Percentiles rank a stretch among this genome's conserved stretches.
phyloP scores from a whole-genome alignment of 306 rosid species.

The Rubus parviflorus region DNA sequence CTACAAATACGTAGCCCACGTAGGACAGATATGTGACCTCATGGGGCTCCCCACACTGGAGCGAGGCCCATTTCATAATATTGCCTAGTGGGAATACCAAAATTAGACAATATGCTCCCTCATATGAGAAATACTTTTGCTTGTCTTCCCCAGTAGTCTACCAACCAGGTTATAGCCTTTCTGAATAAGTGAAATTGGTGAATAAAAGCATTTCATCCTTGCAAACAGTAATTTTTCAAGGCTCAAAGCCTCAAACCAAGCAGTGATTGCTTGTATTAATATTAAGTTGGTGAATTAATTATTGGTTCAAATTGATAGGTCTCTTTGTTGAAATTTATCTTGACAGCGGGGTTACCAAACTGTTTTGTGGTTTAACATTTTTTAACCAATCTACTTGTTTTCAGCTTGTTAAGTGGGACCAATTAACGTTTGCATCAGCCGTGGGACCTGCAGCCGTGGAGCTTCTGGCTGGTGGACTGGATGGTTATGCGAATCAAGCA shows the following conservation, averaged over 20 bases:
- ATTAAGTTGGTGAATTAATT: not conserved
- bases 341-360: not conserved
- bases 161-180: not conserved
- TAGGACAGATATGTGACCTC: not conserved
- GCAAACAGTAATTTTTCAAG: not conserved
- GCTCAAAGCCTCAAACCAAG: not conserved
- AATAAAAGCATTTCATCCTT: not conserved
- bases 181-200: not conserved
- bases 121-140: not conserved
- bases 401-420: constrained; percentile 90
- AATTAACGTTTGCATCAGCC: constrained; percentile 61
- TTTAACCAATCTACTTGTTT: constrained; percentile 26
- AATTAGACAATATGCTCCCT: not conserved
- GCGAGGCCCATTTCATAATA: not conserved
- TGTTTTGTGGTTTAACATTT: not conserved
- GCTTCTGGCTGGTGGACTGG: constrained; percentile 79
- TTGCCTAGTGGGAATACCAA: not conserved
- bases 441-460: constrained; percentile 89
- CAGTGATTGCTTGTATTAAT: not conserved
- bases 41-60: not conserved
- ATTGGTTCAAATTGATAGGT: not conserved
- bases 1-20: not conserved
- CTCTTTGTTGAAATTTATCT: not conserved
- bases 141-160: not conserved
- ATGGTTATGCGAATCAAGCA: constrained; percentile 80